phyloP scores from a whole-genome alignment of 352 stramenopile genomes.

The Elongisporangium undulatum region DNA sequence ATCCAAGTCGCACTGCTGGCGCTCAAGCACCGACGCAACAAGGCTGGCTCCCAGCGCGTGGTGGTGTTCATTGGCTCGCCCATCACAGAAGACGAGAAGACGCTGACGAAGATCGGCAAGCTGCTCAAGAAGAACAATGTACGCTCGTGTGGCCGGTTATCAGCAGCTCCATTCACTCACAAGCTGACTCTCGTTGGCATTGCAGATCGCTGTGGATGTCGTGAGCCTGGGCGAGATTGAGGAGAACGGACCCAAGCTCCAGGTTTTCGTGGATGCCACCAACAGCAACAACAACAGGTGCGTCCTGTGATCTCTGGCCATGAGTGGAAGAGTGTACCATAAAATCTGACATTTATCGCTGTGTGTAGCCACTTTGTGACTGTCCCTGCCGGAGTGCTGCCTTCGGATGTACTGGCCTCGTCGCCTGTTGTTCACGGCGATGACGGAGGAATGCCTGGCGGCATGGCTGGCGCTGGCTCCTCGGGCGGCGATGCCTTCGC shows the following conservation, averaged over 20 bases:
- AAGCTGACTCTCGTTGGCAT: conserved; percentile 1
- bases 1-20: conserved; percentile 97
- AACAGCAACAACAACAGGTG: conserved; percentile 92
- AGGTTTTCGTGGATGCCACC: conserved; percentile 89
- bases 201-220: conserved; percentile 95
- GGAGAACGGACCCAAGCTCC: conserved; percentile 81
- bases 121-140: conserved; percentile 99
- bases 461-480: conserved; percentile 22
- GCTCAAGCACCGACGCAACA: conserved; percentile 98
- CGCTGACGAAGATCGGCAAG: conserved; percentile 95
- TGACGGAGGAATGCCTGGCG: conserved; percentile 50
- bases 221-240: conserved; percentile 97
- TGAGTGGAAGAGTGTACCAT: too few species aligned
- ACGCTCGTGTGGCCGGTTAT: too few species aligned
- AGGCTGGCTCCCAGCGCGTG: conserved; percentile 92
- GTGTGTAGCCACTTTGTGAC: conserved; percentile 91
- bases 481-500: conserved; percentile 76
- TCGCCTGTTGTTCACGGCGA: conserved; percentile 93
- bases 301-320: background rate
- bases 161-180: too few species aligned
- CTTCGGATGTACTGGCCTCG: conserved; percentile 96
- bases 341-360: conserved; percentile 1
- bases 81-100: conserved; percentile 89
- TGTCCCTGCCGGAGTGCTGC: conserved; percentile 95
- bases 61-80: conserved; percentile 97